Evolutionary conservation across 371 early-diverging fungal species (phyloP), one percentile per base, ranked within the genome.

Genomic region (Coemansia sp.): DNA sequence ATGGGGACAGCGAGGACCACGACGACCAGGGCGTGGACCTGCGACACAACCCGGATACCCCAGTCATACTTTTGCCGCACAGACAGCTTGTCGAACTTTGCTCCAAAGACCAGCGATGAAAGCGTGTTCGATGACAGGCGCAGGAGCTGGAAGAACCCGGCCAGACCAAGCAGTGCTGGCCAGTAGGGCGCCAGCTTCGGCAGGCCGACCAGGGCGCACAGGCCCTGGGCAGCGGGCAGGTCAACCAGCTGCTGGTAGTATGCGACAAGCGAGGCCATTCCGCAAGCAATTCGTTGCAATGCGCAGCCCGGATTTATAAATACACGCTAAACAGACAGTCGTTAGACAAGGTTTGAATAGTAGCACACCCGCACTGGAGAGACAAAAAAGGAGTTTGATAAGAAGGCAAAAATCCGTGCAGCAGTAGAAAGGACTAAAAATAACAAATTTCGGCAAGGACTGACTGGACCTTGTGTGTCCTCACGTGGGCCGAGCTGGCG

Each of bases 1-100:
- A 92, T 79, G 26, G 87, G 85, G 11, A 86, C 68, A 0, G 90
- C 81, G 11, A 84, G 80, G n/a, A 81, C 49, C 2, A 85, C 75
- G 14, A 89, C 85, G 5, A 78, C 43, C 13, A 85, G 55, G 54
- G 80, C 88, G 57, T 79, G 85, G n/a, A 84, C 80, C 31, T 87
- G 82, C 4, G 85, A 80, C 26, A 87, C 82, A 9, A 85, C 85
- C 66, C 93, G 93, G 26, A 93, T 83, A 59, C 84, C 81, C 90
- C 90, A 93, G 79, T 82, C 82, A 55, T 81, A 70, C 41, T 77
- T 77, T 63, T 79, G 80, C 34, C 79, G 65, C 38, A 84, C 81
- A 68, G 81, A 77, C 51, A 90, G 81, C 48, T 78, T 67, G 45
- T 83, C 85, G 51, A 87, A 88, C 16, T 83, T 86, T 55, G 75